These are phyloP conservation scores for Entonaema liquescens DNA, from an alignment of 495 filamentous ascomycete genomes.

Conservation along the genomic window DNA sequence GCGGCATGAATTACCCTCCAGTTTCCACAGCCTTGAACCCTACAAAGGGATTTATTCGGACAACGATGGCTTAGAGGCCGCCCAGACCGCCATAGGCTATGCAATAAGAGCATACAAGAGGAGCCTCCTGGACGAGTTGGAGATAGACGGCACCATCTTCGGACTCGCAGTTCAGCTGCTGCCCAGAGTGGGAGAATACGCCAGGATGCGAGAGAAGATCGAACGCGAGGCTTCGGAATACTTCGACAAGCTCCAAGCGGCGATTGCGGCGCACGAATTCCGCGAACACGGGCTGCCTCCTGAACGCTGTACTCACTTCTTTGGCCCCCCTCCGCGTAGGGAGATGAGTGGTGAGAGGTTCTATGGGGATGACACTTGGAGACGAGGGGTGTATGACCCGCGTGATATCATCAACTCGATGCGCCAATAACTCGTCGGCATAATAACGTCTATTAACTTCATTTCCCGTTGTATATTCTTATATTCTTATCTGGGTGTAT, in stretches of 20 bases:
- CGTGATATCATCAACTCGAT: not conserved
- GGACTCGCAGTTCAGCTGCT: not conserved
- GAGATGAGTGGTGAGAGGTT: not conserved
- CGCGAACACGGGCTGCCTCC: not conserved
- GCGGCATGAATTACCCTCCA: not conserved
- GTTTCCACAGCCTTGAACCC: not conserved
- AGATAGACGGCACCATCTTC: not conserved
- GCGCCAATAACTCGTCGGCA: not conserved
- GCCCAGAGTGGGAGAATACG: not conserved
- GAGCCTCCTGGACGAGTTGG: not conserved
- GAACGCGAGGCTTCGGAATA: not conserved
- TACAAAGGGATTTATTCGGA: not conserved
- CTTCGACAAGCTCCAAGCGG: constrained; percentile 1
- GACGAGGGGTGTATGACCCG: not conserved
- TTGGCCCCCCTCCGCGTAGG: not conserved
- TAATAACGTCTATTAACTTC: not conserved
- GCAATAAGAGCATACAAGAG: not conserved
- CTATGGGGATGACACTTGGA: not conserved
- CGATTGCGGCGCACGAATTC: not conserved
- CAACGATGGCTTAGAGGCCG: not conserved
- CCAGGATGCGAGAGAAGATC: not conserved
- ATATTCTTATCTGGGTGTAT: not conserved
- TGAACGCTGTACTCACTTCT: not conserved
- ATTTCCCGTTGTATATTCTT: not conserved
- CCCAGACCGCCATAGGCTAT: not conserved